These are phyloP conservation scores for Corrigiola litoralis DNA, from an alignment of 179 eudicot genomes.

Conservation along the genomic window DNA sequence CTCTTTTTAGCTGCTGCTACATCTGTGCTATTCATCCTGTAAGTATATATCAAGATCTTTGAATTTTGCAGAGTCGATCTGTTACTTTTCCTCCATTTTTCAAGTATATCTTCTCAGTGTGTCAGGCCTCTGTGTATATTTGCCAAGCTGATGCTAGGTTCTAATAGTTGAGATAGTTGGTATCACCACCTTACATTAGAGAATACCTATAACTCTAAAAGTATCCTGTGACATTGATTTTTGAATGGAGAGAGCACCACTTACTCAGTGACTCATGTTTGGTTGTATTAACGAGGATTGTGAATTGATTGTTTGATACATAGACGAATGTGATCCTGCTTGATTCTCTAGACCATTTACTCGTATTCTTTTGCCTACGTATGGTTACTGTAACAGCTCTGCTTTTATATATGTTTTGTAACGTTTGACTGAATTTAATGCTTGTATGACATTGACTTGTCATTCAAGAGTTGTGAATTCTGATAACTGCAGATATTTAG, in stretches of 20 bases:
- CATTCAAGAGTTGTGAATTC: too few species aligned
- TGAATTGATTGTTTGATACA: neutral
- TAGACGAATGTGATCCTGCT: neutral
- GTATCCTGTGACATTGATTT: too few species aligned
- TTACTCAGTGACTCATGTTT: conserved; percentile 1
- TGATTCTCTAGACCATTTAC: neutral
- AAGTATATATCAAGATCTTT: neutral
- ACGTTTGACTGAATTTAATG: too few species aligned
- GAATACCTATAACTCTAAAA: too few species aligned
- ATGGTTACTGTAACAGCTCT: too few species aligned
- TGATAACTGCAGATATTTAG: too few species aligned
- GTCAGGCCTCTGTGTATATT: neutral
- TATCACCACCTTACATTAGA: neutral
- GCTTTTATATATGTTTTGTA: too few species aligned
- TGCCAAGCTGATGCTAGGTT: neutral
- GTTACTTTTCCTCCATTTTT: neutral
- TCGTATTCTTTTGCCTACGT: too few species aligned
- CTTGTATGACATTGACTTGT: too few species aligned
- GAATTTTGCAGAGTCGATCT: neutral
- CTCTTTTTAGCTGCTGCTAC: neutral
- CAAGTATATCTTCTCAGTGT: neutral
- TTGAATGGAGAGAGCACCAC: neutral
- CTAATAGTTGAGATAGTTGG: neutral
- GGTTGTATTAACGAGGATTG: neutral
- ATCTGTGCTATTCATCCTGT: neutral